A percentile compares a stretch with the other conserved stretches of the same genome.
Conservation (phyloP, 2,329 filamentous ascomycete genomes). For the Nemania sp. region DNA sequence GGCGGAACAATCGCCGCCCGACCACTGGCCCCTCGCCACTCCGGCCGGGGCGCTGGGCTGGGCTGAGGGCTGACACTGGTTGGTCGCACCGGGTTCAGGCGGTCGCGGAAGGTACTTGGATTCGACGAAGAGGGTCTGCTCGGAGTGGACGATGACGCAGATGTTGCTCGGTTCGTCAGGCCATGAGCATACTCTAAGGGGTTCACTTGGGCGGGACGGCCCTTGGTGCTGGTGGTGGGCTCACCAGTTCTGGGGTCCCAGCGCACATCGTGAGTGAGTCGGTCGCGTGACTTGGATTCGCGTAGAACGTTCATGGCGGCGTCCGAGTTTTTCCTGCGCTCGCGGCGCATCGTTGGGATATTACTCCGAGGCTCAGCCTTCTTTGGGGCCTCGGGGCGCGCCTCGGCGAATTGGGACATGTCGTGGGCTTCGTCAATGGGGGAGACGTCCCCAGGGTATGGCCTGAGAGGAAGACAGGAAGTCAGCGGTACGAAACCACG, state of each 20-base stretch:
- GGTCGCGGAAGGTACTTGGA: conserved; percentile 49
- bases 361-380: conserved; percentile 45
- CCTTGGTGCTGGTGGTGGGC: conserved; percentile 60
- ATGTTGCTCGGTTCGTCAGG: conserved; percentile 37
- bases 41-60: conserved; percentile 48
- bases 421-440: conserved; percentile 55
- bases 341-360: conserved; percentile 58
- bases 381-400: conserved; percentile 27
- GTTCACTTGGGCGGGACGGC: conserved; percentile 60
- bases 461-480: conserved; percentile 32
- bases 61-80: conserved; percentile 34
- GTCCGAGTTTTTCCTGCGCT: conserved; percentile 52
- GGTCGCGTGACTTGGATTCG: conserved; percentile 47
- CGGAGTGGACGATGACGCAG: conserved; percentile 37
- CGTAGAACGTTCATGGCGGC: conserved; percentile 44
- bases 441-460: conserved; percentile 51
- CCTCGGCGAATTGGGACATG: conserved; percentile 40
- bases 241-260: conserved; percentile 73
- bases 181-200: conserved; percentile 55
- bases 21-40: conserved; percentile 76
- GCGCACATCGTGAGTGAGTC: conserved; percentile 48
- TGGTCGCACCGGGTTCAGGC: conserved; percentile 49
- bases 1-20: conserved; percentile 67
- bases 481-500: conserved; percentile 32
- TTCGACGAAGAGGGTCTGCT: conserved; percentile 35